These are phyloP conservation scores for Chrysosporium keratinophilum DNA, from an alignment of 2,329 filamentous ascomycete species.

Conservation along the genomic window DNA sequence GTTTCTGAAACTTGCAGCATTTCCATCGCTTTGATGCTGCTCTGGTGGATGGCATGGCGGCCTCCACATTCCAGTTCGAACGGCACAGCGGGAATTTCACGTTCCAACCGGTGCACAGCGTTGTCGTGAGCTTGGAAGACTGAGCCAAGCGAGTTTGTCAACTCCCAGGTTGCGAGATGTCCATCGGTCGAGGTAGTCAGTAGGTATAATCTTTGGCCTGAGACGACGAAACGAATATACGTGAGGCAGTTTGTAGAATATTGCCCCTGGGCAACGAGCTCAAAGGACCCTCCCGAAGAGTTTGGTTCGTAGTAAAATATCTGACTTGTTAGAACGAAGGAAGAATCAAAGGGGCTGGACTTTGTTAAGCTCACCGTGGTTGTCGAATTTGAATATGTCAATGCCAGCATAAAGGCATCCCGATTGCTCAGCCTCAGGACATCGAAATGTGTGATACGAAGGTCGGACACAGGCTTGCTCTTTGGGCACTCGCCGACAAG, in stretches of 20 bases:
- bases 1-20: conserved; percentile 24
- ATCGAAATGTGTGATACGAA: conserved; percentile 75
- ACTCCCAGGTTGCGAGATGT: conserved; percentile 53
- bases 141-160: conserved; percentile 25
- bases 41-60: conserved; percentile 59
- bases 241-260: conserved; percentile 71
- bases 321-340: conserved; percentile 26
- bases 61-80: conserved; percentile 26
- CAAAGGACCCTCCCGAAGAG: conserved; percentile 20
- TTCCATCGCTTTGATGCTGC: conserved; percentile 56
- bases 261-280: conserved; percentile 43
- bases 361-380: conserved; percentile 43
- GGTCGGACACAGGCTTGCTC: conserved; percentile 48
- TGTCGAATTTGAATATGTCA: conserved; percentile 76
- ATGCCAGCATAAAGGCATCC: conserved; percentile 48
- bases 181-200: conserved; percentile 75
- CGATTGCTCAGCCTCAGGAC: conserved; percentile 31
- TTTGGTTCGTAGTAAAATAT: conserved; percentile 36
- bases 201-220: conserved; percentile 35
- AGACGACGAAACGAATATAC: conserved; percentile 41
- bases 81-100: background rate
- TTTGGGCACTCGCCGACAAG: conserved; percentile 43
- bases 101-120: background rate
- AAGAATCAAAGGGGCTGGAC: background rate
- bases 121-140: conserved; percentile 22